Evolutionary conservation across 2,329 filamentous ascomycete genomes (phyloP), one percentile per base, ranked within the genome.

Genomic region (Penicillium sp.): DNA sequence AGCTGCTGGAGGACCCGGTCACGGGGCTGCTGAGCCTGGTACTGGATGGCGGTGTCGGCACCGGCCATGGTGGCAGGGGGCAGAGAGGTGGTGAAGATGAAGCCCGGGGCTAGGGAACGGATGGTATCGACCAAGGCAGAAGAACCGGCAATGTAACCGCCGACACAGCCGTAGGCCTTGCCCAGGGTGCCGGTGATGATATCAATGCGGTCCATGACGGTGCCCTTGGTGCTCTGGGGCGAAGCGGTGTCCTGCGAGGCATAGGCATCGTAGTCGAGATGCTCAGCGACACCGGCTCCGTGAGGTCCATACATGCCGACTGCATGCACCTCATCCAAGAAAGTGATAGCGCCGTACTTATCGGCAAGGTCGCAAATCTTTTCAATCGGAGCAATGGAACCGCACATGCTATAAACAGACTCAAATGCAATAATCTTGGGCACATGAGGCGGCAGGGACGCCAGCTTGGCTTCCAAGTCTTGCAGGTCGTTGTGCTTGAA

Each of bases 351-450:
- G 53, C 94, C 94, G 70, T 99, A 99, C 78, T 96, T 96, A 57
- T 97, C 92, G 9, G 94, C 92, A 48, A 99, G 78, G 69, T 99
- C 91, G 71, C 92, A 97, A 56, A 99, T 97, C 68, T 87, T 87
- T 75, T 92, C 90, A 63, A 99, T 99, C 0, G 94, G 94, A 0
- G 91, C 94, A 69, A 99, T 90, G 14, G 91, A 96, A 57, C 94
- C 94, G 69, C 94, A 99, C 94, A 99, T 99, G 78, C 91, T 96
- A 77, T 99, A 99, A 3, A 99, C 94, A 27, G 91, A 96, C 76
- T 99, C 94, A 60, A 97, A 99, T 2, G 94, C 94, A 60, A 99
- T 99, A 61, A 99, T 96, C 79, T 99, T 99, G 51, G 94, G 94
- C 31, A 89, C 83, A 54, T 94, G 82, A 1, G 88, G 76, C 0